These are phyloP conservation scores for Paecilomyces variotii DNA, from an alignment of 2,329 filamentous ascomycete genomes.

Conservation along the genomic window DNA sequence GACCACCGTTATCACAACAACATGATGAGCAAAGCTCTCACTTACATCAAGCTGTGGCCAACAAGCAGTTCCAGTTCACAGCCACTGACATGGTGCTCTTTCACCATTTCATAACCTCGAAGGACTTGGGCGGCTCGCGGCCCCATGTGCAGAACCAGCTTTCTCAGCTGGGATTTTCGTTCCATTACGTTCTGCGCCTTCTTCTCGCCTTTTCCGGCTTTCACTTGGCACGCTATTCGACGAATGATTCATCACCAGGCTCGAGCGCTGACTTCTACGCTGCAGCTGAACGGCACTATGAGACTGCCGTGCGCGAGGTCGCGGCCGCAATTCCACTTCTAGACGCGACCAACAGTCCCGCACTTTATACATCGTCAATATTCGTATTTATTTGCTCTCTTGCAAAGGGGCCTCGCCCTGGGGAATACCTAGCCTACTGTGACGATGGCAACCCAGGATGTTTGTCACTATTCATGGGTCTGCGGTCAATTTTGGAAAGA, in stretches of 20 bases:
- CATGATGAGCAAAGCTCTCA: background rate
- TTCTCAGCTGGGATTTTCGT: conserved; percentile 4
- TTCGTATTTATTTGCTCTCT: conserved; percentile 8
- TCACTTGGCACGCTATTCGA: conserved; percentile 2
- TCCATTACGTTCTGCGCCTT: conserved; percentile 8
- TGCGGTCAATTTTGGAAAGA: conserved; percentile 7
- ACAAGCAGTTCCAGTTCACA: conserved; percentile 7
- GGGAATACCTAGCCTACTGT: conserved; percentile 11
- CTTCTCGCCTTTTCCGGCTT: conserved; percentile 9
- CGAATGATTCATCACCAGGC: too few species aligned
- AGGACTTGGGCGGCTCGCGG: conserved; percentile 2
- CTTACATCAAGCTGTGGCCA: background rate
- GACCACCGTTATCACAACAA: background rate
- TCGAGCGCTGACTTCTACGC: background rate
- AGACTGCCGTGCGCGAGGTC: conserved; percentile 5
- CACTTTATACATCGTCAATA: conserved; percentile 3
- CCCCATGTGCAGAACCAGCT: conserved; percentile 1
- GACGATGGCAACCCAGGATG: conserved; percentile 1
- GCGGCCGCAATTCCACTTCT: conserved; percentile 1
- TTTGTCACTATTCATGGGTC: conserved; percentile 7
- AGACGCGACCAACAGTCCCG: background rate
- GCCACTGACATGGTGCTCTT: conserved; percentile 9
- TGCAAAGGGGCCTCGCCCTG: conserved; percentile 4
- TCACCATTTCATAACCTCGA: conserved; percentile 7
- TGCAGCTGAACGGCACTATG: conserved; percentile 7